Conservation (phyloP, 768 basidiomycete species). For the Pulveroboletus ravenelii region DNA sequence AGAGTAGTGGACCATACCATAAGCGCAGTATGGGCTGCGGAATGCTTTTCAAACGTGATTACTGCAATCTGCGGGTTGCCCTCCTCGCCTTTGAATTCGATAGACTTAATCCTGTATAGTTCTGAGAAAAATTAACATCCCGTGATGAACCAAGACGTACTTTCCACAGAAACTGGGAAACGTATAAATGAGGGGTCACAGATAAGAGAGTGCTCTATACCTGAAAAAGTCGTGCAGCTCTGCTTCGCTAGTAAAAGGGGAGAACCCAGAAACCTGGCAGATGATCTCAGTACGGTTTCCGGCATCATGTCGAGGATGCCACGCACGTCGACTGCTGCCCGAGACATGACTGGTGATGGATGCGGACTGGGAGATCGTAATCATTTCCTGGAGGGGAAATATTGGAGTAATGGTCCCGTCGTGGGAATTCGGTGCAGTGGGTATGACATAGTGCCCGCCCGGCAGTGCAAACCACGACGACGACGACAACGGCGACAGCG, state of each 20-base stretch:
- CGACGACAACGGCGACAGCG: slow-evolving; percentile 5
- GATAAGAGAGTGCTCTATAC: slow-evolving; percentile 37
- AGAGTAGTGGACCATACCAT: slow-evolving; percentile 46
- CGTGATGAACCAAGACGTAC: slow-evolving; percentile 34
- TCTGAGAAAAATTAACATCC: slow-evolving; percentile 2
- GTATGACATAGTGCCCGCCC: slow-evolving; percentile 11
- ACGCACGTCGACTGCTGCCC: slow-evolving; percentile 35
- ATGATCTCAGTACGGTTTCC: neutral
- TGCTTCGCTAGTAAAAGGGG: slow-evolving; percentile 57
- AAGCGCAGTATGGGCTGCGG: slow-evolving; percentile 79
- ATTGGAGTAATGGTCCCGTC: neutral
- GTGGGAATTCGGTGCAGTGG: slow-evolving; percentile 3
- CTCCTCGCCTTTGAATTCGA: slow-evolving; percentile 49
- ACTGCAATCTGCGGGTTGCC: slow-evolving; percentile 47
- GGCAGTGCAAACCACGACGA: slow-evolving; percentile 14
- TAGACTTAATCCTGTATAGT: slow-evolving; percentile 52
- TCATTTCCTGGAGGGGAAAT: neutral
- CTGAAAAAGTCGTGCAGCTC: slow-evolving; percentile 79
- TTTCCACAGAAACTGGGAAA: slow-evolving; percentile 78
- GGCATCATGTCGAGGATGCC: neutral
- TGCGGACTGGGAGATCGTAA: neutral
- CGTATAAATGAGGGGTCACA: slow-evolving; percentile 1
- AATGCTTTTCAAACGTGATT: slow-evolving; percentile 79
- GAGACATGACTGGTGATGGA: slow-evolving; percentile 17
- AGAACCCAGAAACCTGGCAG: slow-evolving; percentile 65